Evolutionary conservation across 2,329 filamentous ascomycete genomes (phyloP), one percentile per base, ranked within the genome.

Genomic region (Magnaporthiopsis incrustans): DNA sequence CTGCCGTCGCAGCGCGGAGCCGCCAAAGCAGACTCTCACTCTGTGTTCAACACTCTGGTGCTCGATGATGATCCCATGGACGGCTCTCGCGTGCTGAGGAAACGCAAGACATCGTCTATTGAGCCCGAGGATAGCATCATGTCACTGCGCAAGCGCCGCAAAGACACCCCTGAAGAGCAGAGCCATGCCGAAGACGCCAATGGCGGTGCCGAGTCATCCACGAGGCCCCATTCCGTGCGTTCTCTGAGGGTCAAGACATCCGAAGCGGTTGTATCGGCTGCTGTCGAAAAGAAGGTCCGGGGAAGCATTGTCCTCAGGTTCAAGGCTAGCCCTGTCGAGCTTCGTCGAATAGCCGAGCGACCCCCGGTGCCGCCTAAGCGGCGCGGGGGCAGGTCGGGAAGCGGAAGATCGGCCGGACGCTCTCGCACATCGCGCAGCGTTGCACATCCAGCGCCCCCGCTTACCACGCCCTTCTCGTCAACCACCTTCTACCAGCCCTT

Each of bases 61-160:
- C 80, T 90, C 63, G 85, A 89, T 63, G 89, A 89, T 67, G 89
- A 92, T 70, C 82, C 88, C 10, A 81, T 89, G 78, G 89, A 94
- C 74, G 90, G 89, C 59, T 88, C 91, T 11, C 88, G 92, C 63
- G 85, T 90, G 38, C 78, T 96, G 66, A 85, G 93, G 66, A 96
- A 96, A 77, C 86, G 93, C 63, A 96, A 94, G 75, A 88, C 91
- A 25, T 92, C 91, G 1, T 89, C 90, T 3, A 80, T 84, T 15
- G 87, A 89, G 61, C 79, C 77, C 67, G 80, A 91, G 67, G 82
- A 89, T 68, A 78, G 79, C 22, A 75, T 78, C 22, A 76, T 79
- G 65, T 77, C 80, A 0, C 72, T 82, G 50, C 81, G 83, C 66
- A 88, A 85, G 72, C 79, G 85, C 44, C 76, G 81, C 59, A 79